Base-by-base conservation (phyloP, 2,329 filamentous ascomycete species). In the Diaporthe sp. region DNA sequence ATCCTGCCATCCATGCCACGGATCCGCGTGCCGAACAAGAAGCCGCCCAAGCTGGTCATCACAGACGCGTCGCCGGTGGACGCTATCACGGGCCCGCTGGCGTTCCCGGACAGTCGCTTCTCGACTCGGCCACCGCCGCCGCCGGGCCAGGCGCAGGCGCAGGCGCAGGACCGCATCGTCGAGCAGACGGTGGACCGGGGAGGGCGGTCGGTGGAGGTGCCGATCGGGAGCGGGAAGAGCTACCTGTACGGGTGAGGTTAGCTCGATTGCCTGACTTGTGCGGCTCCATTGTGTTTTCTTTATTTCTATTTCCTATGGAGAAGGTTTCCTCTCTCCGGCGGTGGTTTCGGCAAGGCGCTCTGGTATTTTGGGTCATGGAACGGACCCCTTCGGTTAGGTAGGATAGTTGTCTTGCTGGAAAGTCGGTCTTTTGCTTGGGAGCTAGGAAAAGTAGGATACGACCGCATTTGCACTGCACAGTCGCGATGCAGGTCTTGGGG, bases 11-110 rank as follows among this genome's bases (percentile, higher is more conserved):
- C 86, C 0, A 76, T 87, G 0, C 81, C 81, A 2, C 84, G 84
- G 34, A 79, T 87, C 0, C 79, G 82, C 0, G 79, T 86, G 15
- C 84, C 87, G 0, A 88, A 84, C 78, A 84, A 85, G 77, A 85
- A 87, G 78, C 75, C 79, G 0, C 86, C 85, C 8, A 10, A 37
- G 37, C 2, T 37, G 37, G 8, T 10, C 37, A 37, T 37, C 34
- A 37, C 34, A 10, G 37, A 37, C 37, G 37, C 37, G 37, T 10
- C 37, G 37, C 37, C 37, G 37, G 9, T 37, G 34, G 37, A 37
- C 9, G 34, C 34, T 10, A 83, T 86, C 7, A 82, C 81, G 6
- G 75, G 79, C 4, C 83, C 84, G 0, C 73, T 83, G 28, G 34
- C 75, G 22, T 62, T 59, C n/a, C 73, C 74, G 10, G 76, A 70